Percentiles rank a stretch among this genome's conserved stretches.
Evolutionary conservation across 2,329 filamentous ascomycete genomes (phyloP).

Genomic region (Botrytis pseudocinerea): DNA sequence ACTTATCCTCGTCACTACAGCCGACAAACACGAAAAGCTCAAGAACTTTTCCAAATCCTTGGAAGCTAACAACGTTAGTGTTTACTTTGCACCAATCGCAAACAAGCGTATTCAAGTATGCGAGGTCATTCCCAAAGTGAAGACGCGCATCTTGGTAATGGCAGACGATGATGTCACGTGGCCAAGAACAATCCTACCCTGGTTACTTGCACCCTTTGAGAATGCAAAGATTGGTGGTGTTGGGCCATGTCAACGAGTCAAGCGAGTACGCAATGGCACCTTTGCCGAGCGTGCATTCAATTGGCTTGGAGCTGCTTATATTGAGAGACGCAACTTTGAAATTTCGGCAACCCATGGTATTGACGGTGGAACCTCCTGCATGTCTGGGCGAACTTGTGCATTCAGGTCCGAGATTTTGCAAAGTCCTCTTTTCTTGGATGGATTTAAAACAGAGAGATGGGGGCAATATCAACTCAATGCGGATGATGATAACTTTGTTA

Average conservation of each 20-base stretch:
- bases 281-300: constrained; percentile 71
- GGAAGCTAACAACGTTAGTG: constrained; percentile 61
- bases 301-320: constrained; percentile 88
- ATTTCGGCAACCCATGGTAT: constrained; percentile 94
- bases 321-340: constrained; percentile 93
- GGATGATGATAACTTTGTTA: constrained; percentile 98
- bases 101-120: constrained; percentile 96
- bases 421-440: constrained; percentile 80
- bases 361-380: constrained; percentile 93
- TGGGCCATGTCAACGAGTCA: constrained; percentile 83
- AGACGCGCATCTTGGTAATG: constrained; percentile 83
- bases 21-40: constrained; percentile 71
- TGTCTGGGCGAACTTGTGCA: constrained; percentile 90
- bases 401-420: constrained; percentile 88
- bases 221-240: constrained; percentile 82
- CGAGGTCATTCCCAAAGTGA: constrained; percentile 81
- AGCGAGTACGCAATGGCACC: constrained; percentile 62
- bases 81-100: constrained; percentile 77
- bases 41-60: constrained; percentile 65
- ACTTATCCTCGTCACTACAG: constrained; percentile 84
- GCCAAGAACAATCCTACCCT: constrained; percentile 80
- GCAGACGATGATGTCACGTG: constrained; percentile 96
- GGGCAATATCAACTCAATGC: constrained; percentile 87
- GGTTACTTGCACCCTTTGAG: constrained; percentile 92
- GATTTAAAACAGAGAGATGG: constrained; percentile 91